phyloP scores from a whole-genome alignment of 2,329 filamentous ascomycete genomes.

The Botrytis cinerea region DNA sequence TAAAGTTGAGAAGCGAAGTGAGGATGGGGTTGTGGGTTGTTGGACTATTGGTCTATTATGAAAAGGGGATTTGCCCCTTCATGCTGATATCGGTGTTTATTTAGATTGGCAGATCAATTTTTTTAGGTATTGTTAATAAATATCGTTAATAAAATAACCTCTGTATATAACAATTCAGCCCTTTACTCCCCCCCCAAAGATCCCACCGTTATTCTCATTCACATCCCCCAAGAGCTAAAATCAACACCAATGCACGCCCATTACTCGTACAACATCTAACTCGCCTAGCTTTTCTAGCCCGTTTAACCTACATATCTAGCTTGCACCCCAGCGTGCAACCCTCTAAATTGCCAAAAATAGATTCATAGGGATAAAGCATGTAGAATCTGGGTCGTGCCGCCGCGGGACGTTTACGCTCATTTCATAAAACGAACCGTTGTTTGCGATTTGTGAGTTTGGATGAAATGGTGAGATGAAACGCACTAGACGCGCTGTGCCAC shows the following conservation, averaged over 20 bases:
- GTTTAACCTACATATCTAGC: background rate
- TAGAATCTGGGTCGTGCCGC: slow-evolving; percentile 7
- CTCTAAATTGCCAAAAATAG: background rate
- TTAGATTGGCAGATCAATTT: background rate
- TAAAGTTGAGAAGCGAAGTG: background rate
- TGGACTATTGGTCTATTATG: background rate
- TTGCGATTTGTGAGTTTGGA: background rate
- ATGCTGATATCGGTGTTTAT: background rate
- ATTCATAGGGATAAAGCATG: background rate
- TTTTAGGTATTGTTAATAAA: too few relatives aligned
- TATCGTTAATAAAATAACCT: background rate
- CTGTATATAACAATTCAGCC: background rate
- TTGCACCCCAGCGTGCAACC: background rate
- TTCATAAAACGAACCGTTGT: background rate
- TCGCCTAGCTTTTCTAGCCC: background rate
- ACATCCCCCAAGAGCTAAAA: background rate
- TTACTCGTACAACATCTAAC: background rate
- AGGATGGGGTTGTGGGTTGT: background rate
- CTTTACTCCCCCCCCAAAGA: background rate
- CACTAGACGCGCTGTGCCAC: slow-evolving; percentile 16
- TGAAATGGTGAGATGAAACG: slow-evolving; percentile 6
- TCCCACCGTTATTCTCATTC: background rate
- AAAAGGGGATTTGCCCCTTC: background rate
- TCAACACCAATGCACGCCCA: background rate
- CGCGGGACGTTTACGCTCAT: background rate